Percentiles rank a stretch among this genome's conserved stretches.
Evolutionary conservation across 768 basidiomycete genomes (phyloP).

Genomic region (Agaricus sinodeliciosus): DNA sequence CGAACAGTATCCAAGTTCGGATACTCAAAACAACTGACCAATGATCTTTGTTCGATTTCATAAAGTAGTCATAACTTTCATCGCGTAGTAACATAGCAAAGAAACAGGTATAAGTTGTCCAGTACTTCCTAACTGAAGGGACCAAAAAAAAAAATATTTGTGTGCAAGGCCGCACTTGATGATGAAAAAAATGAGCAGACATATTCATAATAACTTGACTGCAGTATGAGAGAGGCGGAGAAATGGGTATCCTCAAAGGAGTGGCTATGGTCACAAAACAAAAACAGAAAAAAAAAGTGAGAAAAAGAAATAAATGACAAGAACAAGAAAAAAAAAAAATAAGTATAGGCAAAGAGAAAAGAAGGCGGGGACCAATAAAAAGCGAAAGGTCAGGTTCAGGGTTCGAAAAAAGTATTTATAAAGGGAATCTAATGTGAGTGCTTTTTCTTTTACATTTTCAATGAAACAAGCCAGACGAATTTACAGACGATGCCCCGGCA

Average conservation of each 20-base stretch:
- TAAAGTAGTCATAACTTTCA: too few relatives aligned
- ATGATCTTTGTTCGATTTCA: too few relatives aligned
- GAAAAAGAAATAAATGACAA: neutral
- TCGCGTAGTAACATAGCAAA: too few relatives aligned
- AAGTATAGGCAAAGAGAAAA: constrained; percentile 13
- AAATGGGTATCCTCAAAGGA: constrained; percentile 15
- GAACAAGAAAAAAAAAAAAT: constrained; percentile 11
- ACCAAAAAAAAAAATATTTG: too few relatives aligned
- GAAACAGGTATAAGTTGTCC: too few relatives aligned
- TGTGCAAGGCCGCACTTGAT: neutral
- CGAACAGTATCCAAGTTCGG: too few relatives aligned
- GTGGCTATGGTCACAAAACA: constrained; percentile 11
- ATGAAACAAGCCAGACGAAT: neutral
- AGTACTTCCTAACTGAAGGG: too few relatives aligned
- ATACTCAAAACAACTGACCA: too few relatives aligned
- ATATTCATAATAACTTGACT: neutral
- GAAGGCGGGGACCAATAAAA: constrained; percentile 6
- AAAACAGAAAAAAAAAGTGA: constrained; percentile 4
- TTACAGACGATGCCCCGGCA: constrained; percentile 87
- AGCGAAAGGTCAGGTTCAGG: constrained; percentile 11
- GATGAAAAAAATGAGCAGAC: neutral
- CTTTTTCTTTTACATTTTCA: neutral
- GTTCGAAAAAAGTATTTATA: neutral
- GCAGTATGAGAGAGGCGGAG: neutral
- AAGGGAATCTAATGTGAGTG: neutral